These are phyloP conservation scores for Cladophialophora exuberans DNA, from an alignment of 2,329 filamentous ascomycete genomes.

Conservation along the genomic window DNA sequence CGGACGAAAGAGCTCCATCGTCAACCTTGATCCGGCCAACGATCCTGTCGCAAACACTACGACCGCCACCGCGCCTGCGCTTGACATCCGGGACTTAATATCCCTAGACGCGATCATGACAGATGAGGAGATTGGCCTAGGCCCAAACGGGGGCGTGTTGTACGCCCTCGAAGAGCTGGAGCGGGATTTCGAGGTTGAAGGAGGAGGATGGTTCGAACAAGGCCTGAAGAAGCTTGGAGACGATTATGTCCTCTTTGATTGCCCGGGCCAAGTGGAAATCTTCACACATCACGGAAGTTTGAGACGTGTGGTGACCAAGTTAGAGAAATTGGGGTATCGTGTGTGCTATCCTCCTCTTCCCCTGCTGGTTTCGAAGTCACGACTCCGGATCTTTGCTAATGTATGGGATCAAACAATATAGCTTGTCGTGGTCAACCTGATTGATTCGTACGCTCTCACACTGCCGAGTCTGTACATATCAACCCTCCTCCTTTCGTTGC, in stretches of 20 bases:
- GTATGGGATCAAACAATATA: conserved; percentile 44
- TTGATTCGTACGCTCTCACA: conserved; percentile 91
- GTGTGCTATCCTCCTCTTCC: conserved; percentile 57
- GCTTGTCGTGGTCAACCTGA: conserved; percentile 91
- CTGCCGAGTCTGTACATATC: conserved; percentile 94
- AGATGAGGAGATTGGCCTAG: conserved; percentile 71
- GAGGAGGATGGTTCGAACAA: conserved; percentile 83
- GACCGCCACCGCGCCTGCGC: conserved; percentile 79
- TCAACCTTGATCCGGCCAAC: conserved; percentile 97
- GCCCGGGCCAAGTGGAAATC: conserved; percentile 93
- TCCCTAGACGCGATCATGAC: conserved; percentile 95
- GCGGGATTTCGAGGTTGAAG: conserved; percentile 88
- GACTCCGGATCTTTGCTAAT: conserved; percentile 3
- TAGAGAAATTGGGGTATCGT: conserved; percentile 90
- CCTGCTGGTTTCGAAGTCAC: background rate
- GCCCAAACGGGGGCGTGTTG: conserved; percentile 88
- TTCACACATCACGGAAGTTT: conserved; percentile 94
- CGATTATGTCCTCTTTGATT: conserved; percentile 94
- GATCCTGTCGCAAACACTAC: conserved; percentile 77
- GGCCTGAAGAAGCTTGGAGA: conserved; percentile 79
- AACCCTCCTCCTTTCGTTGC: conserved; percentile 86
- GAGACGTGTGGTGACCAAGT: conserved; percentile 84
- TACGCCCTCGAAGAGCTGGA: conserved; percentile 96
- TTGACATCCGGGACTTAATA: conserved; percentile 87
- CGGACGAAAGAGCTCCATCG: conserved; percentile 88